Base-by-base conservation (phyloP, 2,329 filamentous ascomycete genomes). In the Bimuria novae-zelandiae region DNA sequence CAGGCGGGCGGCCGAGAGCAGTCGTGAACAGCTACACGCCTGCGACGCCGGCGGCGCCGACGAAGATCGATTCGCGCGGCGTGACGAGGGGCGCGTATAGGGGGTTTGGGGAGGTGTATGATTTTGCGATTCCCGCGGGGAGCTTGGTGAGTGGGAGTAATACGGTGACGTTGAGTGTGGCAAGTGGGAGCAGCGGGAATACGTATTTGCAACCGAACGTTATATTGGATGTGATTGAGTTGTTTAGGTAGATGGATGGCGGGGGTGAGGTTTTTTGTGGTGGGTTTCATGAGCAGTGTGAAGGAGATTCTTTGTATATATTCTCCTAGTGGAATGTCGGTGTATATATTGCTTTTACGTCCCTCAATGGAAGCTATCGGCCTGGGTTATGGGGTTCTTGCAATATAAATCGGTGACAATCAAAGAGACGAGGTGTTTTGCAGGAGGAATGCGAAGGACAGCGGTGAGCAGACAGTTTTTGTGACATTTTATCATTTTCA, bases 31-130 rank as follows among this genome's bases (percentile, higher is more conserved):
- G 73, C 32, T 87, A 79, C 69, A 76, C 67, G 8, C 78, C 77
- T 1, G 55, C 76, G 0, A 74, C 76, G 0, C 83, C 83, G 0
- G 66, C 76, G 2, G 82, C 84, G 0, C 86, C 86, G 0, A 79
- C 76, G 8, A 86, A 86, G 71, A 83, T 89, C 43, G 80, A 88
- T 65, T 85, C 82, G 4, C 79, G 86, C 14, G 86, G 86, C 11
- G 79, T 89, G 1, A 89, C 86, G 0, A 77, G 86, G 11, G 86
- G 86, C 10, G 84, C 84, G 0, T 89, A 88, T 63, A 76, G 84
- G 7, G 86, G 86, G 0, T 75, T 78, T 48, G 85, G 85, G 4
- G 85, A 89, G 60, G 79, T 87, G 5, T 89, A 89, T 62, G 79
- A 85, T 54, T 80, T 84, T 40, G 74, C 71, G n/a, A 80, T 89